A percentile compares a stretch with the other conserved stretches of the same genome.
phyloP scores from a whole-genome alignment of 1,284 basidiomycete genomes.

The Termitomyces sp. region DNA sequence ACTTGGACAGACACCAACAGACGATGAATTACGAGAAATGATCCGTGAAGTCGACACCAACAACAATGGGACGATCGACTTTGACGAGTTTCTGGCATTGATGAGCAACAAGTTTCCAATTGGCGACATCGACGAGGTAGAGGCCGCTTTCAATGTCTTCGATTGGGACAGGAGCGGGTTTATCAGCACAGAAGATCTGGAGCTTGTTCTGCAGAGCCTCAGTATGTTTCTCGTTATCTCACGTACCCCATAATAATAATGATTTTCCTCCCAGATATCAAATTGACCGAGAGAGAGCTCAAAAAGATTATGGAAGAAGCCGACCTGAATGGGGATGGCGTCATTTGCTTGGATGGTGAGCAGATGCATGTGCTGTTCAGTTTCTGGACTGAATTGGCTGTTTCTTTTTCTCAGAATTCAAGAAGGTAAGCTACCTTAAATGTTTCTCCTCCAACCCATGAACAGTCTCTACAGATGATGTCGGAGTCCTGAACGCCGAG shows the following conservation, averaged over 20 bases:
- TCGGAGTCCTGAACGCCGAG: not conserved
- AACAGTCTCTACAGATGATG: slow-evolving; percentile 9
- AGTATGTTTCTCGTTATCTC: slow-evolving; percentile 17
- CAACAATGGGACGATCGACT: slow-evolving; percentile 83
- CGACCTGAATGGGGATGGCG: slow-evolving; percentile 90
- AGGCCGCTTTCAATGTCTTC: slow-evolving; percentile 74
- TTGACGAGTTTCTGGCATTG: slow-evolving; percentile 79
- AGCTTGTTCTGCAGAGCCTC: slow-evolving; percentile 24
- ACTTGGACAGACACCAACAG: slow-evolving; percentile 92
- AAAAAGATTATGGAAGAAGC: slow-evolving; percentile 99
- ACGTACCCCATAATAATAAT: not conserved
- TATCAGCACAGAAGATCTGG: slow-evolving; percentile 67
- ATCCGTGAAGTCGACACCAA: slow-evolving; percentile 67
- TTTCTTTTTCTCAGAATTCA: slow-evolving; percentile 12
- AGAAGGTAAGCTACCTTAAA: slow-evolving; percentile 2
- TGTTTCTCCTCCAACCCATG: not conserved
- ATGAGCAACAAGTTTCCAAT: slow-evolving; percentile 74
- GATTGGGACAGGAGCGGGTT: slow-evolving; percentile 76
- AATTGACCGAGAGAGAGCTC: slow-evolving; percentile 87
- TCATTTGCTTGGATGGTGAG: slow-evolving; percentile 80
- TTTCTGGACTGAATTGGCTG: not conserved
- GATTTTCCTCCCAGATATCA: slow-evolving; percentile 60
- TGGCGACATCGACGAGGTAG: slow-evolving; percentile 68
- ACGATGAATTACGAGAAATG: slow-evolving; percentile 94
- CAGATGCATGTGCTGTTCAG: slow-evolving; percentile 5